Evolutionary conservation across 1,284 basidiomycete species (phyloP).

Genomic region (Melampsora americana): DNA sequence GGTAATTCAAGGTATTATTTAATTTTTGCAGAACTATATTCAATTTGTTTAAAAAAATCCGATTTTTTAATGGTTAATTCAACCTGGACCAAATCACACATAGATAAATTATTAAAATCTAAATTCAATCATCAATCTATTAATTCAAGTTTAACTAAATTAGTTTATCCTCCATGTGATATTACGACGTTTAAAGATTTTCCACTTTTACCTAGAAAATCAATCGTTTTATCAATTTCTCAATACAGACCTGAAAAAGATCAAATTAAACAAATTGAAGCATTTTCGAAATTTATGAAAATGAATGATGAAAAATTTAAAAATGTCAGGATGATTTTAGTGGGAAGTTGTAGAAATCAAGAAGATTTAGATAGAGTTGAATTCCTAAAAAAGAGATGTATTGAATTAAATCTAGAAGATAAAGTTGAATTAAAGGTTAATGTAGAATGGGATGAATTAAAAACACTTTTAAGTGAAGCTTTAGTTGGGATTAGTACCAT

Average conservation of each 20-base stretch:
- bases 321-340: slow-evolving; percentile 64
- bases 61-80: slow-evolving; percentile 83
- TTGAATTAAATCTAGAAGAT: slow-evolving; percentile 66
- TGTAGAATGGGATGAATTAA: slow-evolving; percentile 69
- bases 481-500: slow-evolving; percentile 91
- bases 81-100: slow-evolving; percentile 85
- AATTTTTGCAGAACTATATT: slow-evolving; percentile 78
- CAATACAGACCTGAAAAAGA: slow-evolving; percentile 82
- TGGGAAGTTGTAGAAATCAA: slow-evolving; percentile 78
- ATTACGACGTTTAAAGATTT: slow-evolving; percentile 15
- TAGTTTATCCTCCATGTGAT: slow-evolving; percentile 19
- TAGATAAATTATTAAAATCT: slow-evolving; percentile 64
- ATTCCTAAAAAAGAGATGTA: slow-evolving; percentile 63
- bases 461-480: slow-evolving; percentile 67
- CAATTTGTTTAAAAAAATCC: slow-evolving; percentile 68
- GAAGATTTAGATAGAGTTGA: slow-evolving; percentile 71
- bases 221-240: slow-evolving; percentile 6
- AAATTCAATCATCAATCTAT: not conserved
- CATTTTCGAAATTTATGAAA: slow-evolving; percentile 65
- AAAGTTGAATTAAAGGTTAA: slow-evolving; percentile 79
- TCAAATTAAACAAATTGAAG: slow-evolving; percentile 72
- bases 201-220: slow-evolving; percentile 4
- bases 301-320: slow-evolving; percentile 45
- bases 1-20: slow-evolving; percentile 71
- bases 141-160: not conserved